Evolutionary conservation across 2,329 filamentous ascomycete genomes (phyloP).

Genomic region (Colletotrichum brevisporum): DNA sequence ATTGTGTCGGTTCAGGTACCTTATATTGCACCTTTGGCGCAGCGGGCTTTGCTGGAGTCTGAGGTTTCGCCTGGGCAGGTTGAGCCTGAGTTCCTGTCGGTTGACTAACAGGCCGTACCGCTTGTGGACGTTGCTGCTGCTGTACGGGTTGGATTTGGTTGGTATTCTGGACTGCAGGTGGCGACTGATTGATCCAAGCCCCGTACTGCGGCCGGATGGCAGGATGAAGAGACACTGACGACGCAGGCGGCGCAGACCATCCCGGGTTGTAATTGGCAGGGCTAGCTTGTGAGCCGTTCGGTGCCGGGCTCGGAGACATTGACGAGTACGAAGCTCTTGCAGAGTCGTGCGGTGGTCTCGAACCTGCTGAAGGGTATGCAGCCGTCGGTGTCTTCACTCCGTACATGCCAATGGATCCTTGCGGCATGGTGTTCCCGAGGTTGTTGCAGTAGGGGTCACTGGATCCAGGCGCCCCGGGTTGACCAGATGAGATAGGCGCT

Average conservation of each 20-base stretch:
- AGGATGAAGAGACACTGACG: conserved; percentile 50
- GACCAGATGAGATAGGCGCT: conserved; percentile 12
- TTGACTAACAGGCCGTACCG: not conserved
- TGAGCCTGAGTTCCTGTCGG: not conserved
- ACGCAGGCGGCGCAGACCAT: conserved; percentile 39
- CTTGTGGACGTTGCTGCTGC: conserved; percentile 22
- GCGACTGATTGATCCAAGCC: conserved; percentile 34
- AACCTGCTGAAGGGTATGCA: conserved; percentile 32
- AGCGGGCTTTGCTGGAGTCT: conserved; percentile 25
- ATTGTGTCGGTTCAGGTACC: conserved; percentile 43
- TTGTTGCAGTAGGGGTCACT: conserved; percentile 33
- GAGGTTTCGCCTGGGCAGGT: conserved; percentile 14
- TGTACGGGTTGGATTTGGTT: conserved; percentile 32
- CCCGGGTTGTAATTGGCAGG: conserved; percentile 31
- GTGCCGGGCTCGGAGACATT: conserved; percentile 36
- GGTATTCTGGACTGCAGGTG: conserved; percentile 9
- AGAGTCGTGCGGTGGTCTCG: conserved; percentile 20
- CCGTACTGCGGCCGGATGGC: conserved; percentile 53
- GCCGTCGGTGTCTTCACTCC: conserved; percentile 38
- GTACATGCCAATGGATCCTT: conserved; percentile 39
- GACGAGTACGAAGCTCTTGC: conserved; percentile 31
- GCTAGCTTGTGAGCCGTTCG: conserved; percentile 26
- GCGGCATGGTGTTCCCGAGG: conserved; percentile 21
- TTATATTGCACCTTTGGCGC: conserved; percentile 42
- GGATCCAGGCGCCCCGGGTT: conserved; percentile 10